Evolutionary conservation across 352 stramenopile species (phyloP).

Genomic region (Pythium guiyangense): DNA sequence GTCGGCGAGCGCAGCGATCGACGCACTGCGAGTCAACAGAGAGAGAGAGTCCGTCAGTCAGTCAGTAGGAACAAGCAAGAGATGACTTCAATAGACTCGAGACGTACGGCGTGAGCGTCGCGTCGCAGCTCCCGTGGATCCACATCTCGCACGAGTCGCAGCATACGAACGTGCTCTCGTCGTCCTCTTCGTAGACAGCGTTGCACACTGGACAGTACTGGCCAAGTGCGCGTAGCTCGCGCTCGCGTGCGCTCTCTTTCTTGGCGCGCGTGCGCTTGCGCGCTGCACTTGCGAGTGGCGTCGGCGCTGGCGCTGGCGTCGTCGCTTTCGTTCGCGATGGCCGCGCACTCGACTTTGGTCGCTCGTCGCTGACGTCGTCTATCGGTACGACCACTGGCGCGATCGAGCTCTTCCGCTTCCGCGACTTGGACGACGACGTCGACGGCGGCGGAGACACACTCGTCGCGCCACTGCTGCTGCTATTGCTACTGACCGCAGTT

Average conservation of each 20-base stretch:
- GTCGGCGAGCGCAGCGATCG: constrained; percentile 53
- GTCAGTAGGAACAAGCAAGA: neutral
- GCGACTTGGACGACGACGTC: constrained; percentile 20
- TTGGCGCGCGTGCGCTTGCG: constrained; percentile 52
- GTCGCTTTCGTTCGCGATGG: constrained; percentile 4
- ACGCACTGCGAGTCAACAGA: too few relatives aligned
- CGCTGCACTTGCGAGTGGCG: neutral
- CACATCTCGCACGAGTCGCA: constrained; percentile 88
- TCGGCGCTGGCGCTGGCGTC: neutral
- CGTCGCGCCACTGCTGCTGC: too few relatives aligned
- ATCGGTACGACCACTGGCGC: constrained; percentile 1
- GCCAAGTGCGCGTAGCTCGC: constrained; percentile 65
- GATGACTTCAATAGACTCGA: too few relatives aligned
- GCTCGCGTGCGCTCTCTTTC: constrained; percentile 66
- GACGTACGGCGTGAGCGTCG: constrained; percentile 60
- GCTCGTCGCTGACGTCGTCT: neutral
- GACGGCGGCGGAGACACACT: neutral
- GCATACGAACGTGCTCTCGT: constrained; percentile 82
- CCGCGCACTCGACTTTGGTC: neutral
- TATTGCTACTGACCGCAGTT: too few relatives aligned
- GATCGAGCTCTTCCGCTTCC: constrained; percentile 19
- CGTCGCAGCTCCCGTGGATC: constrained; percentile 75
- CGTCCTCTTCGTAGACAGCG: constrained; percentile 81
- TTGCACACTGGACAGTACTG: constrained; percentile 89
- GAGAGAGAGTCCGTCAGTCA: too few relatives aligned